phyloP scores from a whole-genome alignment of 306 rosid genomes.

The Castanopsis chinensis region DNA sequence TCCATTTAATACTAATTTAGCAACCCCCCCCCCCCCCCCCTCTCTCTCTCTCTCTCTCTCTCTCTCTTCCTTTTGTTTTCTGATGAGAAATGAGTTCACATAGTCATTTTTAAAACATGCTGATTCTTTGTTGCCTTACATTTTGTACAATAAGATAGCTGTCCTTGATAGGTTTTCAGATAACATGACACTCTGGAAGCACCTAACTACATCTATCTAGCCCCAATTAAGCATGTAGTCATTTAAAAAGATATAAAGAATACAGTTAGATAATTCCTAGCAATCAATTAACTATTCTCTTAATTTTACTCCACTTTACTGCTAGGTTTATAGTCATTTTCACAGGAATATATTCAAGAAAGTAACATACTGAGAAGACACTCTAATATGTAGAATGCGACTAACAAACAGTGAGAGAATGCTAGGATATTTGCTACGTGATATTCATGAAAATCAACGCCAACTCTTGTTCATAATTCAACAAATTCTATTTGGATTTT shows the following conservation, averaged over 20 bases:
- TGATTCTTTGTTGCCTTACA: neutral
- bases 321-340: neutral
- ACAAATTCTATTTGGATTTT: neutral
- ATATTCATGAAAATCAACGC: neutral
- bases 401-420: neutral
- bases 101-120: neutral
- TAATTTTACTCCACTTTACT: too few relatives aligned
- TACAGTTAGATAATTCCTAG: neutral
- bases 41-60: too few relatives aligned
- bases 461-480: neutral
- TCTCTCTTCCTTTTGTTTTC: too few relatives aligned
- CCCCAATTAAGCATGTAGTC: neutral
- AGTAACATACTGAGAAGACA: neutral
- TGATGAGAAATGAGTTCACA: too few relatives aligned
- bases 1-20: neutral
- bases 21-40: neutral
- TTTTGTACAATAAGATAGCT: neutral
- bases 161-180: neutral
- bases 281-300: too few relatives aligned
- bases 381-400: neutral
- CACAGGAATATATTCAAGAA: neutral
- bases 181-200: neutral
- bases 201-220: neutral
- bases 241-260: neutral
- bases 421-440: neutral